Evolutionary conservation across 371 early-diverging fungal genomes (phyloP).

Genomic region (Massospora cicadina): DNA sequence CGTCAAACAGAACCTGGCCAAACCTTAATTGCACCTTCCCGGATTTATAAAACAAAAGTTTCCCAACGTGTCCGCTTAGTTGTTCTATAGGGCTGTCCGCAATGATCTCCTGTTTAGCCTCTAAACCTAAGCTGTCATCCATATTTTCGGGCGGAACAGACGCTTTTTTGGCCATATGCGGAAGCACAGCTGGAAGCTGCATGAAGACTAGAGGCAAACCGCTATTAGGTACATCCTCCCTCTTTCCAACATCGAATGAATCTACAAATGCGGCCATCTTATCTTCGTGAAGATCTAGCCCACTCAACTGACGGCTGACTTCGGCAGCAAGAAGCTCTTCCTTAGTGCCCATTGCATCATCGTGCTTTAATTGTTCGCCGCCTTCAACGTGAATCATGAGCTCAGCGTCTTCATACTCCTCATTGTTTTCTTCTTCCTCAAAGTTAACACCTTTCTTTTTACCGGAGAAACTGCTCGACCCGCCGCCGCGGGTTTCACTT

Average conservation of each 20-base stretch:
- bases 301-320: background rate
- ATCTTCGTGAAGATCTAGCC: background rate
- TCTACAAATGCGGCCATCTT: background rate
- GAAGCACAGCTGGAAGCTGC: background rate
- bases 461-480: background rate
- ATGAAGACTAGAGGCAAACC: background rate
- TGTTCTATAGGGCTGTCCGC: background rate
- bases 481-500: background rate
- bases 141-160: background rate
- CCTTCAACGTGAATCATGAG: background rate
- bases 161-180: background rate
- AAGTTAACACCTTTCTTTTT: background rate
- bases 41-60: background rate
- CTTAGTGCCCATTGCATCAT: background rate
- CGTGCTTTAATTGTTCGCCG: background rate
- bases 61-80: background rate
- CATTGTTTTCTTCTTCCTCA: constrained; percentile 8
- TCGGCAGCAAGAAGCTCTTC: background rate
- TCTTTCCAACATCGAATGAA: background rate
- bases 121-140: background rate
- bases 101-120: constrained; percentile 1
- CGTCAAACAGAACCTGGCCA: background rate
- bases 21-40: background rate
- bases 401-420: constrained; percentile 4
- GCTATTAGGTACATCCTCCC: background rate